These are phyloP conservation scores for Cucurbitaria berberidis DNA, from an alignment of 2,329 filamentous ascomycete species.

Conservation along the genomic window DNA sequence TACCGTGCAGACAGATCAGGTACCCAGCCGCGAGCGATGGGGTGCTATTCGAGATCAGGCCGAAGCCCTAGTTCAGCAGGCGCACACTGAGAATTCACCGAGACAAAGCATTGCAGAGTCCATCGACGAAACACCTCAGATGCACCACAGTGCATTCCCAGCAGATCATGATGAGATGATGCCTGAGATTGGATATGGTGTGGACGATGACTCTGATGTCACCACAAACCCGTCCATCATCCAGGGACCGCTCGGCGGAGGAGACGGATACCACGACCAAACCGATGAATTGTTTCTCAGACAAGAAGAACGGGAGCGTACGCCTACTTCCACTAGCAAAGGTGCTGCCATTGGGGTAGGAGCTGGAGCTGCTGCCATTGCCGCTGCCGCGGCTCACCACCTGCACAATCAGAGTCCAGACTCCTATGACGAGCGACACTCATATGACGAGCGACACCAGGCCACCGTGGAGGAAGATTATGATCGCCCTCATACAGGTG, in stretches of 20 bases:
- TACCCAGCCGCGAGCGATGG: constrained; percentile 44
- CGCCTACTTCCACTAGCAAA: constrained; percentile 40
- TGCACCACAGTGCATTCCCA: constrained; percentile 74
- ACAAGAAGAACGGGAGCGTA: constrained; percentile 45
- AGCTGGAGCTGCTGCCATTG: constrained; percentile 62
- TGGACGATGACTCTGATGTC: constrained; percentile 67
- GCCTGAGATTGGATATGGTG: constrained; percentile 75
- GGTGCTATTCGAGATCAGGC: constrained; percentile 52
- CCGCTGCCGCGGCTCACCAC: constrained; percentile 58
- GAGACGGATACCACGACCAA: constrained; percentile 52
- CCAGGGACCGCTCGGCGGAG: constrained; percentile 71
- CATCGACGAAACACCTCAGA: constrained; percentile 55
- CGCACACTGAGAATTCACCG: constrained; percentile 55
- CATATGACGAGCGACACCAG: constrained; percentile 41
- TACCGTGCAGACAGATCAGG: constrained; percentile 29
- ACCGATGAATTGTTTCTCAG: constrained; percentile 43
- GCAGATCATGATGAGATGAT: constrained; percentile 69
- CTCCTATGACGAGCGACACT: constrained; percentile 35
- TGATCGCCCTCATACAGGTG: constrained; percentile 39
- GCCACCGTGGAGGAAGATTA: constrained; percentile 49
- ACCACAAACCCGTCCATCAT: constrained; percentile 86
- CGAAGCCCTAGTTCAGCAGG: constrained; percentile 39
- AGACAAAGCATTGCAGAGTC: constrained; percentile 62
- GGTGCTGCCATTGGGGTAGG: constrained; percentile 48
- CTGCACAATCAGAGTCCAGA: constrained; percentile 33